These are phyloP conservation scores for Shiraia bambusicola DNA, from an alignment of 2,329 filamentous ascomycete species.

Conservation along the genomic window DNA sequence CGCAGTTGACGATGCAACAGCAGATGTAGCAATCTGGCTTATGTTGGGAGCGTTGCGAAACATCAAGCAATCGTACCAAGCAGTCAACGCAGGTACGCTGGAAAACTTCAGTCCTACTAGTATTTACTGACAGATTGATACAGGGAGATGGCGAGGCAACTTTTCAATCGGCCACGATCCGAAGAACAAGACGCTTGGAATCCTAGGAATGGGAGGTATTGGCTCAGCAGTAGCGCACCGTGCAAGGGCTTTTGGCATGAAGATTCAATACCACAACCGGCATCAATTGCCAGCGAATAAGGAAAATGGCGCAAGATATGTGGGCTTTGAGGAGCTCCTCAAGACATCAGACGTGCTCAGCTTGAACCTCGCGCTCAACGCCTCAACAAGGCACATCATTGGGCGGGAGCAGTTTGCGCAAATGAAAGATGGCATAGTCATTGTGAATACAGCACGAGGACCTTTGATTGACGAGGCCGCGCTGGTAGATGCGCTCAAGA, in stretches of 20 bases:
- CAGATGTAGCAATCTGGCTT: slow-evolving; percentile 53
- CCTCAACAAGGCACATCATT: slow-evolving; percentile 56
- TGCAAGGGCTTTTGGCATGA: slow-evolving; percentile 58
- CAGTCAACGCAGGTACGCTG: slow-evolving; percentile 46
- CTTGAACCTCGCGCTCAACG: slow-evolving; percentile 55
- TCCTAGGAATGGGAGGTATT: slow-evolving; percentile 63
- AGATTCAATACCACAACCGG: slow-evolving; percentile 61
- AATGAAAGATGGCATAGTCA: slow-evolving; percentile 59
- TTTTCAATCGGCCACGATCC: slow-evolving; percentile 56
- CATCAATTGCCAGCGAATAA: slow-evolving; percentile 40
- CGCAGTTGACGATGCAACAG: slow-evolving; percentile 55
- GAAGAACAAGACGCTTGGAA: slow-evolving; percentile 55
- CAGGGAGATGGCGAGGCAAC: slow-evolving; percentile 49
- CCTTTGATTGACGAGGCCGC: slow-evolving; percentile 59
- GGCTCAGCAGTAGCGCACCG: slow-evolving; percentile 53
- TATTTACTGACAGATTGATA: slow-evolving; percentile 7
- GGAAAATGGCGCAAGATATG: slow-evolving; percentile 53
- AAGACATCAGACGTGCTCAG: slow-evolving; percentile 57
- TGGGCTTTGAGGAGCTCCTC: slow-evolving; percentile 58
- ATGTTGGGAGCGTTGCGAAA: slow-evolving; percentile 56
- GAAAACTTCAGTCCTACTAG: slow-evolving; percentile 7
- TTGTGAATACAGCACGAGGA: slow-evolving; percentile 61
- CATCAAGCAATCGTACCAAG: slow-evolving; percentile 50
- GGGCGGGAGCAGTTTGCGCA: slow-evolving; percentile 51
- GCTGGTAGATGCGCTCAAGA: slow-evolving; percentile 55